phyloP scores from a whole-genome alignment of 169 alveolate species.

The Amoebophrya sp. region DNA sequence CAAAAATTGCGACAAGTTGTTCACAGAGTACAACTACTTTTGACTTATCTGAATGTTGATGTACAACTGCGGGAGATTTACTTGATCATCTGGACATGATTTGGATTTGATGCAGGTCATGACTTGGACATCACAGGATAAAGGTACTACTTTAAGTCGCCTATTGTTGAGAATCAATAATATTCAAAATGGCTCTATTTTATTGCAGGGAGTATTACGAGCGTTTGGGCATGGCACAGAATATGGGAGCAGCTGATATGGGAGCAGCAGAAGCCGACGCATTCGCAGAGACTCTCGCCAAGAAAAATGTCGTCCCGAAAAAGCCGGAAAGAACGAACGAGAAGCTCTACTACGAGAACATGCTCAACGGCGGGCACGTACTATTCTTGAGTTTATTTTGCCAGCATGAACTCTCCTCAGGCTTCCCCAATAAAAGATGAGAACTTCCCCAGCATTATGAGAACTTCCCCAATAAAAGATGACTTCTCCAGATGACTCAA shows the following conservation, averaged over 20 bases:
- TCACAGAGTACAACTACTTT: no score
- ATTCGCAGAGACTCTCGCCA: constrained; percentile 24
- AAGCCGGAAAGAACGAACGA: constrained; percentile 26
- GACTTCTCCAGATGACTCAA: no score
- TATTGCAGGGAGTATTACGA: neutral
- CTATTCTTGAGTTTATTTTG: neutral
- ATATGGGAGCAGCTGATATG: neutral
- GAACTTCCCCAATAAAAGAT: neutral
- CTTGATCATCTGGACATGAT: neutral
- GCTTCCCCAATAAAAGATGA: neutral
- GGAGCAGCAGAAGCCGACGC: neutral
- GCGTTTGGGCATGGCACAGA: neutral
- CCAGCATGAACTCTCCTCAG: neutral
- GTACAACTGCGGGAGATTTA: neutral
- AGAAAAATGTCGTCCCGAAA: constrained; percentile 11
- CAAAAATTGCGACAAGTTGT: no score
- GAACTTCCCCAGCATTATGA: neutral
- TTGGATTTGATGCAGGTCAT: no score
- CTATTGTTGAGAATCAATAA: no score
- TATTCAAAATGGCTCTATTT: neutral
- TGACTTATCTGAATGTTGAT: neutral
- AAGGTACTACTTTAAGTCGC: no score
- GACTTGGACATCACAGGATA: no score
- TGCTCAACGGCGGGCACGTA: constrained; percentile 35
- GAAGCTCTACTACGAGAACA: constrained; percentile 25